Base-by-base conservation (phyloP, 345 rosid genomes). In the Combretum micranthum region DNA sequence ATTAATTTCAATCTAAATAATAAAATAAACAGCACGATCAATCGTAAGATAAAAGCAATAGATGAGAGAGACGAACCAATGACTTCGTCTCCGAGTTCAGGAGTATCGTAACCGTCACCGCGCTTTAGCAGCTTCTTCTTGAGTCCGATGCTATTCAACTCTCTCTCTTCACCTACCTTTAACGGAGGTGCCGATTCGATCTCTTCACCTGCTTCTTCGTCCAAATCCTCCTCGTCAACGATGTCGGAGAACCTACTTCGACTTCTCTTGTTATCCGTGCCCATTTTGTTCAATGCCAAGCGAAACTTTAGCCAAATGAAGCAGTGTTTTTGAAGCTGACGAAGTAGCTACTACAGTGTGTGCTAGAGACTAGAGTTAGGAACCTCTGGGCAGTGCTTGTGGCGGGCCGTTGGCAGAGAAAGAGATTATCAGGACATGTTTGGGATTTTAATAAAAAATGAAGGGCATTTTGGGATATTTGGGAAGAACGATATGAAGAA, bases 121-220 rank as follows among this genome's bases (percentile, higher is more conserved):
- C 17, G 63, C 60, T 70, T 66, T 64, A 83, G 79, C 49, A 83
- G 83, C 71, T 77, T 80, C 81, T 80, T 80, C 60, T 32, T 72
- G 17, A 83, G 22, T 6, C 79, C 81, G 3, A 70, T 42, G 43
- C 56, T 55, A 42, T 50, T 55, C 19, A 79, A 57, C 59, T 56
- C 71, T 53, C 87, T 77, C 78, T 83, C 87, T 52, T 86, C 79
- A 12, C 83, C 83, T 20, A 86, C 77, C 60, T 75, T 64, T 32
- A 70, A 81, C 53, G 93, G 79, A 3, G 83, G 85, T 56, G 84
- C 80, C 20, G 89, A 83, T 61, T 83, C 82, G 59, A 84, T 71
- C 60, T 62, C 89, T 65, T 80, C 86, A 47, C 85, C 83, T 1
- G 83, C 81, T 61, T 85, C 88, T 62, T 85, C 91, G 15, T 79